Evolutionary conservation across 345 rosid genomes (phyloP), one percentile per base, ranked within the genome.

Genomic region (Salix exigua): DNA sequence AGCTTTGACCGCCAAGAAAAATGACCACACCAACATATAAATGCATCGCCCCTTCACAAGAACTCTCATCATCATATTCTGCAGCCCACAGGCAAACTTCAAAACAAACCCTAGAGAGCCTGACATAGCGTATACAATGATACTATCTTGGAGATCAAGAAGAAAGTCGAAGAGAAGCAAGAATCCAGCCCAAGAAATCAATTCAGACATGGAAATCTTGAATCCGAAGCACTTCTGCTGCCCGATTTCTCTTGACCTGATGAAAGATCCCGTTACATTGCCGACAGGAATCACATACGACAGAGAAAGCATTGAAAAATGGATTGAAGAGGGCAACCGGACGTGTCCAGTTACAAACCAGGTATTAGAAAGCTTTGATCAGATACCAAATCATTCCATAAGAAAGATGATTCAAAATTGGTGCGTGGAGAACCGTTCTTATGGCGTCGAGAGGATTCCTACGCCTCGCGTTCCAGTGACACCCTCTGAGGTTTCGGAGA

Each of bases 221-320:
- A 73, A 83, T 18, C 88, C 88, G 0, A 53, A 61, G 4, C 83
- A 80, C 70, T 86, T 86, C 74, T 77, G 73, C 7, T 86, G 88
- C 71, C 88, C 88, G 4, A 86, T 86, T 6, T 82, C 87, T 17
- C 81, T 86, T 8, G 84, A 86, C 31, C 46, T 86, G 60, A 84
- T 86, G 89, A 82, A 80, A 71, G 83, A 82, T 26, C 87, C 89
- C 2, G 85, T 84, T 4, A 82, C 79, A 5, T 55, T 86, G 63
- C 64, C 71, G 2, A 83, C 87, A 1, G 89, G 89, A 50, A 78
- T 83, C 67, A 84, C 89, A n/a, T 86, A 86, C 79, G 87, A 83
- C 48, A 73, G 87, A 23, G 68, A 73, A 33, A 81, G 79, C 79
- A 86, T 86, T 46, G 85, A 86, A 77, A 76, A 67, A 63, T 86